These are phyloP conservation scores for Centella asiatica DNA, from an alignment of 129 eudicot genomes.

Conservation along the genomic window DNA sequence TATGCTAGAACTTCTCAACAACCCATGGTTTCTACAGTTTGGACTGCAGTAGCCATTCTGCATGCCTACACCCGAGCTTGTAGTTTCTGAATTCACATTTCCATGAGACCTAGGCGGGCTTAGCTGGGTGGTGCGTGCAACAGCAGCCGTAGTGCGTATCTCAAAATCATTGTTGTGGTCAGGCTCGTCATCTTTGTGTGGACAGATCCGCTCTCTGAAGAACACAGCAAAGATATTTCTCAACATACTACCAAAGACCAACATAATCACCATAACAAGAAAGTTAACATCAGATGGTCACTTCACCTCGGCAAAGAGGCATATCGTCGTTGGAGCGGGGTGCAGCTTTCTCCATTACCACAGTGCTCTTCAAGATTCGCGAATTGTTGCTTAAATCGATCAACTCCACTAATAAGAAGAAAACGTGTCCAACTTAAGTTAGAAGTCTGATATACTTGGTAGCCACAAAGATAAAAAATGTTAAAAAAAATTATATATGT, in stretches of 20 bases:
- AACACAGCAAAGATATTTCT: conserved; percentile 13
- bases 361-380: conserved; percentile 65
- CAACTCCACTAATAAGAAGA: conserved; percentile 60
- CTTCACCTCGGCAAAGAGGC: conserved; percentile 85
- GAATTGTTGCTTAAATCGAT: conserved; percentile 73
- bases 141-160: conserved; percentile 41
- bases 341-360: conserved; percentile 40
- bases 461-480: background rate
- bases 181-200: conserved; percentile 52
- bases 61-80: conserved; percentile 21
- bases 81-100: conserved; percentile 27
- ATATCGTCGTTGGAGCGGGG: conserved; percentile 71
- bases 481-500: no score
- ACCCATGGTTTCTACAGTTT: conserved; percentile 31
- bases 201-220: conserved; percentile 71
- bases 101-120: conserved; percentile 57
- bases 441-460: conserved; percentile 1
- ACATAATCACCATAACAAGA: background rate
- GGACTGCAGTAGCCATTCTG: conserved; percentile 29
- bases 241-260: background rate
- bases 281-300: background rate
- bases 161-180: conserved; percentile 39
- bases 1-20: conserved; percentile 58
- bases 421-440: conserved; percentile 6
- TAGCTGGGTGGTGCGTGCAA: conserved; percentile 32